phyloP scores from a whole-genome alignment of 2,329 filamentous ascomycete genomes.

The Simplicillium aogashimaense region DNA sequence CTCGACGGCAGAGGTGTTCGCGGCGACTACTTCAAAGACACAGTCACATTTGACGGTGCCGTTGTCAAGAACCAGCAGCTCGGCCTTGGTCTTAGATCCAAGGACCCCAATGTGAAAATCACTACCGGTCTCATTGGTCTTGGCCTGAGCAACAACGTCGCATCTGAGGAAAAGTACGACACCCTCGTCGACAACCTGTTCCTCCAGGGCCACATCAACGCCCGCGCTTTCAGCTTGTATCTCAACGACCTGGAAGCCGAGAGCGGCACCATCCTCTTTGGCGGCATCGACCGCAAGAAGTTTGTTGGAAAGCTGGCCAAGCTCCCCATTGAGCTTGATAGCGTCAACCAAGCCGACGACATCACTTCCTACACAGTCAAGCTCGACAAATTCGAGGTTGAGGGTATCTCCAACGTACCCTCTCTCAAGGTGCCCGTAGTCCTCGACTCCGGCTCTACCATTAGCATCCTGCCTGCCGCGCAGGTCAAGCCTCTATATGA shows the following conservation, averaged over 20 bases:
- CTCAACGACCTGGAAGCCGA: slow-evolving; percentile 54
- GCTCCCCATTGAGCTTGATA: slow-evolving; percentile 34
- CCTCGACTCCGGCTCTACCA: slow-evolving; percentile 34
- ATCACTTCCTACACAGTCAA: slow-evolving; percentile 26
- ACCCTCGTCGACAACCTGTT: slow-evolving; percentile 58
- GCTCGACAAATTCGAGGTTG: slow-evolving; percentile 20
- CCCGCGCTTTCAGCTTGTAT: slow-evolving; percentile 61
- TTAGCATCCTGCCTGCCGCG: slow-evolving; percentile 15
- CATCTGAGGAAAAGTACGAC: slow-evolving; percentile 31
- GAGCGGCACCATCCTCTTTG: slow-evolving; percentile 65
- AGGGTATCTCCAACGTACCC: background rate
- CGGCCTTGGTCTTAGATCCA: slow-evolving; percentile 39
- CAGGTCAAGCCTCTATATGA: background rate
- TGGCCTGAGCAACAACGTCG: slow-evolving; percentile 39
- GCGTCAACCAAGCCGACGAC: slow-evolving; percentile 30
- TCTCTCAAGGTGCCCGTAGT: slow-evolving; percentile 11
- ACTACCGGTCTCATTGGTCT: slow-evolving; percentile 47
- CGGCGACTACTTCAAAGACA: slow-evolving; percentile 50
- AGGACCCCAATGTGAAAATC: slow-evolving; percentile 21
- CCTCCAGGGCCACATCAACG: slow-evolving; percentile 49
- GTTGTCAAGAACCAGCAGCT: slow-evolving; percentile 42
- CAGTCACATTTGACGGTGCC: slow-evolving; percentile 36
- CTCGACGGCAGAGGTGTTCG: slow-evolving; percentile 43
- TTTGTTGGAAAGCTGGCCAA: slow-evolving; percentile 43
- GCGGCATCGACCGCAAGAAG: slow-evolving; percentile 67